Evolutionary conservation across 306 rosid species (phyloP).

Genomic region (Vachellia pachyceras): DNA sequence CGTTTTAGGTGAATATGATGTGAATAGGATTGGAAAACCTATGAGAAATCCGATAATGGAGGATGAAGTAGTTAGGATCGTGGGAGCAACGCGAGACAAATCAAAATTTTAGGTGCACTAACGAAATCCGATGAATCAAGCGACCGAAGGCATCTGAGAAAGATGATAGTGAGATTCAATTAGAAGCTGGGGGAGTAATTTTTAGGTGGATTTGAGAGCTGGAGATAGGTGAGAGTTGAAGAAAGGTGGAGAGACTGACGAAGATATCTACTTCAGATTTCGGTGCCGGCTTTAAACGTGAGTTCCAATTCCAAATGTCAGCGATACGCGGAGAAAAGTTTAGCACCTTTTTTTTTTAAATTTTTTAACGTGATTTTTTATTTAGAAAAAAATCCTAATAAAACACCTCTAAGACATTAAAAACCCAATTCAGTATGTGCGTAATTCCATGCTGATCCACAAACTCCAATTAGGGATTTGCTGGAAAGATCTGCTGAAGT

Average conservation of each 20-base stretch:
- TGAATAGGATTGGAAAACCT: background rate
- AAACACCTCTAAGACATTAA: too few relatives aligned
- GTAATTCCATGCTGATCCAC: too few relatives aligned
- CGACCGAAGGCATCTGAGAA: background rate
- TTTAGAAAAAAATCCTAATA: too few relatives aligned
- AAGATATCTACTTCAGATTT: background rate
- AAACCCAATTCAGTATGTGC: too few relatives aligned
- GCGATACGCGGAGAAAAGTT: background rate
- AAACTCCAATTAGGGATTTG: too few relatives aligned
- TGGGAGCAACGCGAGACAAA: background rate
- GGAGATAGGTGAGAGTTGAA: background rate
- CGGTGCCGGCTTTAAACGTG: background rate
- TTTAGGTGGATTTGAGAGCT: too few relatives aligned
- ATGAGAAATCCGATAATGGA: background rate
- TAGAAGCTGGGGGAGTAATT: background rate
- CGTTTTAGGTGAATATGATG: conserved; percentile 5
- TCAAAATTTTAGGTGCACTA: background rate
- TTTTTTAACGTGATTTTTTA: too few relatives aligned
- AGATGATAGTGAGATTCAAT: background rate
- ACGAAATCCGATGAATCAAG: background rate
- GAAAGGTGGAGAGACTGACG: background rate
- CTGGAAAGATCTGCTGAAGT: too few relatives aligned
- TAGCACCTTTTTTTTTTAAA: background rate
- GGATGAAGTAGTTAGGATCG: background rate
- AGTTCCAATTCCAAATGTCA: background rate